Conservation (phyloP, 495 filamentous ascomycete species). For the Cladorrhinum samala region DNA sequence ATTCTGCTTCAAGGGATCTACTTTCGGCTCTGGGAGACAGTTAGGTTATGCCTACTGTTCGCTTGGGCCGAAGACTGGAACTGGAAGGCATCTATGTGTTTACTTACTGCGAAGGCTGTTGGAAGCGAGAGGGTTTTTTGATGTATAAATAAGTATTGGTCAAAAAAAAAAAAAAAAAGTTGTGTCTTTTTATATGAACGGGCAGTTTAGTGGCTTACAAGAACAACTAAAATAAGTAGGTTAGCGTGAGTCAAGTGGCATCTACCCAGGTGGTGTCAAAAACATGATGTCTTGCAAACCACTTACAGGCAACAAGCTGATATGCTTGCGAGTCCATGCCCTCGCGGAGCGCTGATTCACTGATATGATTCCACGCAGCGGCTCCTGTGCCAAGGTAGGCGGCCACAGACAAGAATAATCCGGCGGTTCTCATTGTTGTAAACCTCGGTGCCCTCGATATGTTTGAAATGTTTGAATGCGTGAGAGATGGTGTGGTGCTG, state of each 20-base stretch:
- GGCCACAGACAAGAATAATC: neutral
- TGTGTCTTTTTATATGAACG: neutral
- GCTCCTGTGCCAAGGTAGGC: neutral
- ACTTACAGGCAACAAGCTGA: neutral
- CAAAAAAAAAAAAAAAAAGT: too few relatives aligned
- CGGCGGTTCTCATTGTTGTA: neutral
- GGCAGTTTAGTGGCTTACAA: neutral
- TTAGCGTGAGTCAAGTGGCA: too few relatives aligned
- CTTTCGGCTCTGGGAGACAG: constrained; percentile 5
- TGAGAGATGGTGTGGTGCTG: too few relatives aligned
- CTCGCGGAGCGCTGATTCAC: neutral
- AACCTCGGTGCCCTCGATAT: too few relatives aligned
- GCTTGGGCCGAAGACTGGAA: neutral
- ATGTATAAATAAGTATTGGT: neutral
- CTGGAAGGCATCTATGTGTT: neutral
- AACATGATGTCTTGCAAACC: neutral
- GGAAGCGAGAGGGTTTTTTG: neutral
- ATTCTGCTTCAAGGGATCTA: constrained; percentile 18
- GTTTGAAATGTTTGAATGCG: too few relatives aligned
- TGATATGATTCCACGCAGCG: neutral
- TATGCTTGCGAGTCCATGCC: neutral
- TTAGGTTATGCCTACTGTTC: neutral
- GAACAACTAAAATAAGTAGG: too few relatives aligned
- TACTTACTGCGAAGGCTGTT: neutral
- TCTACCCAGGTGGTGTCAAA: too few relatives aligned